Percentiles rank a stretch among this genome's conserved stretches.
These are phyloP conservation scores for Mortierella sp. DNA, from an alignment of 371 early-diverging fungal species.

Conservation along the genomic window DNA sequence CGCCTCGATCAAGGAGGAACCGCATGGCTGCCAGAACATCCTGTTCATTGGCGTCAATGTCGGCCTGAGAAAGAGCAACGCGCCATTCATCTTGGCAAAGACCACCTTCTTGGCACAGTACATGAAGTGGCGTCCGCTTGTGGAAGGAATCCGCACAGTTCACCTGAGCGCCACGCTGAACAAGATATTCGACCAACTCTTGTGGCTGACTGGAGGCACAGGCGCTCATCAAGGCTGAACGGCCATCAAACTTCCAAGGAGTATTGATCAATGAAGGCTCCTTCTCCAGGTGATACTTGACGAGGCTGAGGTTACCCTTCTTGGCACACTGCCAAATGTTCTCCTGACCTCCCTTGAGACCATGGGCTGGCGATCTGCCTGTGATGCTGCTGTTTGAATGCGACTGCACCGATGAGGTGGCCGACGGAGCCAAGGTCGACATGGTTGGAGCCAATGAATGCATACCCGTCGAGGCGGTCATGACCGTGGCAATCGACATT, in stretches of 20 bases:
- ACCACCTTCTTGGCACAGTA: constrained; percentile 45
- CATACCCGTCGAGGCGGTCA: constrained; percentile 47
- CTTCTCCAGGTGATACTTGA: constrained; percentile 46
- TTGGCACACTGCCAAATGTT: constrained; percentile 51
- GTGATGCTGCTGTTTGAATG: constrained; percentile 5
- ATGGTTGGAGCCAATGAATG: constrained; percentile 35
- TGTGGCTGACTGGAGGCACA: constrained; percentile 44
- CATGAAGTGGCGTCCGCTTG: constrained; percentile 45
- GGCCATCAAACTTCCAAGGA: constrained; percentile 52
- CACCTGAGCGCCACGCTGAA: constrained; percentile 37
- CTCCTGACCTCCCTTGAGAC: constrained; percentile 30
- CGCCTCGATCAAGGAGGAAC: constrained; percentile 41
- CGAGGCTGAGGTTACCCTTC: constrained; percentile 38
- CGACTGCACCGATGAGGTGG: constrained; percentile 31
- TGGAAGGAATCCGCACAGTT: constrained; percentile 29
- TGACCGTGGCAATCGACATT: constrained; percentile 30
- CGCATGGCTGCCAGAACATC: constrained; percentile 53
- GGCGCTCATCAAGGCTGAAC: constrained; percentile 49
- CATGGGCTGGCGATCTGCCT: constrained; percentile 5
- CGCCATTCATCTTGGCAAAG: constrained; percentile 43
- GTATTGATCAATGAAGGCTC: constrained; percentile 41
- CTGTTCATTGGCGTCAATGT: constrained; percentile 45
- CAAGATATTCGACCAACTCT: constrained; percentile 48
- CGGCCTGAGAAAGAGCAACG: constrained; percentile 18
- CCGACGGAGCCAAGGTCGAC: constrained; percentile 48